These are phyloP conservation scores for Metarhizium anisopliae DNA, from an alignment of 2,329 filamentous ascomycete genomes.

Conservation along the genomic window DNA sequence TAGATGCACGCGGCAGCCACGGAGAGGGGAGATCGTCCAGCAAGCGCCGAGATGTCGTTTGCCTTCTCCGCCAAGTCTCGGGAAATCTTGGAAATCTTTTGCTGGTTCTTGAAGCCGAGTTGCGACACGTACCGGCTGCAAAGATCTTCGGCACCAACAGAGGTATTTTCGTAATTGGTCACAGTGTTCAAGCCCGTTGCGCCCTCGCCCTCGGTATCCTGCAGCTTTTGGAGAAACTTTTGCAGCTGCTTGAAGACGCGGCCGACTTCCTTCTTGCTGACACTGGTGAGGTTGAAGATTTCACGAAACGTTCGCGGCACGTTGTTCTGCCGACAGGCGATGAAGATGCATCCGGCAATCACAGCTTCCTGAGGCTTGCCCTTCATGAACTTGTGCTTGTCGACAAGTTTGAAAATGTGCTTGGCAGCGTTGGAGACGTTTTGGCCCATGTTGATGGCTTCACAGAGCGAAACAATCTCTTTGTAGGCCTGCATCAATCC, in stretches of 20 bases:
- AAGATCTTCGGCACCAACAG: slow-evolving; percentile 74
- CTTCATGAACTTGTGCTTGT: slow-evolving; percentile 89
- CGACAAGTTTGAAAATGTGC: slow-evolving; percentile 89
- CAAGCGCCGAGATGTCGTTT: slow-evolving; percentile 67
- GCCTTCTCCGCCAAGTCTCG: slow-evolving; percentile 71
- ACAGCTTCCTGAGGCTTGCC: slow-evolving; percentile 91
- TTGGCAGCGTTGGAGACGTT: slow-evolving; percentile 84
- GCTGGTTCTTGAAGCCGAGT: slow-evolving; percentile 62
- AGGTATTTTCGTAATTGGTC: slow-evolving; percentile 64
- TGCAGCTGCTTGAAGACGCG: slow-evolving; percentile 91
- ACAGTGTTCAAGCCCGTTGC: slow-evolving; percentile 43
- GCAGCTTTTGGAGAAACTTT: slow-evolving; percentile 70
- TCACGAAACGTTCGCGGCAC: slow-evolving; percentile 88
- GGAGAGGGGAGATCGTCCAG: slow-evolving; percentile 87
- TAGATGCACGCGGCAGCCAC: slow-evolving; percentile 95
- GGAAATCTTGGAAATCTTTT: slow-evolving; percentile 71
- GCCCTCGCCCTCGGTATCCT: slow-evolving; percentile 46
- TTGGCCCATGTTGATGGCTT: slow-evolving; percentile 72
- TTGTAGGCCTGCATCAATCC: slow-evolving; percentile 75
- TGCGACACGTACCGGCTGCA: slow-evolving; percentile 85
- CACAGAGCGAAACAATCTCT: slow-evolving; percentile 80
- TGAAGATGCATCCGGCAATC: slow-evolving; percentile 94
- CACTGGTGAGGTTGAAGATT: slow-evolving; percentile 85
- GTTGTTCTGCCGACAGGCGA: slow-evolving; percentile 84
- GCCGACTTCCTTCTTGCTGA: slow-evolving; percentile 95